Conservation (phyloP, 129 eudicot genomes). For the Escallonia rubra region DNA sequence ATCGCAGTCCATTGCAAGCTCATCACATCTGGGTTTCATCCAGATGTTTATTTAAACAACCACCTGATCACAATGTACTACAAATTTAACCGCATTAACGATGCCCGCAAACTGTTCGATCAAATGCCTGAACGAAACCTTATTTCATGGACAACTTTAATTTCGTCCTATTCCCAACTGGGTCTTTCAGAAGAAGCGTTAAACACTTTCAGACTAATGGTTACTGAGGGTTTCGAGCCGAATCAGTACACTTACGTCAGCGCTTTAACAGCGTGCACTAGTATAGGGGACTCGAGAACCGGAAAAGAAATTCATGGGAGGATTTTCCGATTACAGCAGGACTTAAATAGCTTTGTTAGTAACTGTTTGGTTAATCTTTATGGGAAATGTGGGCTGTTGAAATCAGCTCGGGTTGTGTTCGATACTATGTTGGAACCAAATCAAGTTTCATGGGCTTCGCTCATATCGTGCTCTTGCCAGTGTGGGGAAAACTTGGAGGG, state of each 20-base stretch:
- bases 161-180: conserved; percentile 49
- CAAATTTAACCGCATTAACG: conserved; percentile 22
- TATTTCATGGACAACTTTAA: conserved; percentile 59
- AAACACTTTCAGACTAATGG: conserved; percentile 44
- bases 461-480: conserved; percentile 44
- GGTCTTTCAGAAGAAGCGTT: conserved; percentile 38
- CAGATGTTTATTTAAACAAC: conserved; percentile 54
- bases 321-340: conserved; percentile 29
- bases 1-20: conserved; percentile 51
- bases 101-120: conserved; percentile 63
- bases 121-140: conserved; percentile 55
- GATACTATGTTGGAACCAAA: conserved; percentile 42
- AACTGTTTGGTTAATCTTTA: conserved; percentile 67
- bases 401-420: conserved; percentile 44
- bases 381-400: conserved; percentile 67
- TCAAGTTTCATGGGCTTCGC: conserved; percentile 57
- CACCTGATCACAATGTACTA: conserved; percentile 59
- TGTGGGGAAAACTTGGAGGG: conserved; percentile 55
- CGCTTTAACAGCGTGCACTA: conserved; percentile 51
- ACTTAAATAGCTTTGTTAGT: conserved; percentile 42
- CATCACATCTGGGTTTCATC: conserved; percentile 29
- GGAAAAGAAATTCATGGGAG: conserved; percentile 64
- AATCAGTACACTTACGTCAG: conserved; percentile 57
- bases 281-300: conserved; percentile 25
- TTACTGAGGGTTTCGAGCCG: conserved; percentile 40